Conservation (phyloP, 2,329 filamentous ascomycete species). For the Purpureocillium takamizusanense region DNA sequence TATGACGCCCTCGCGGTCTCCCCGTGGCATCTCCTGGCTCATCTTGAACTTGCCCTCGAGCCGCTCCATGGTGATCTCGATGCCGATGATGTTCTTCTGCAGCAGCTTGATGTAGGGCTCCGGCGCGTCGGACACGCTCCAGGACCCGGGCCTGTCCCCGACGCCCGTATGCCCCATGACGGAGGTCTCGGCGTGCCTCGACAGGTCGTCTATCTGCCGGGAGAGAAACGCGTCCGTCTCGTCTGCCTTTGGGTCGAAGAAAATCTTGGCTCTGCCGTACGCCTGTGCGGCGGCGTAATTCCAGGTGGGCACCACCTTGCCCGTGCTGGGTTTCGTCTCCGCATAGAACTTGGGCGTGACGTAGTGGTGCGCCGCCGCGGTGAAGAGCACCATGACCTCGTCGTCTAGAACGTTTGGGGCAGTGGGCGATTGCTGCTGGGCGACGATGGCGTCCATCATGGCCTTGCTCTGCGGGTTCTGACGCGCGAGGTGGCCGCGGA, state of each 20-base stretch:
- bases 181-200: too few relatives aligned
- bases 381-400: constrained; percentile 57
- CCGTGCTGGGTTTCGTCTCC: constrained; percentile 52
- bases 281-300: constrained; percentile 58
- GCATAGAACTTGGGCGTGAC: constrained; percentile 61
- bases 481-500: constrained; percentile 54
- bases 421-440: constrained; percentile 9
- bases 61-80: constrained; percentile 46
- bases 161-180: constrained; percentile 25
- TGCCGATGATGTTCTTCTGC: constrained; percentile 49
- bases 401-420: constrained; percentile 20
- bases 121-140: constrained; percentile 50
- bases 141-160: constrained; percentile 23
- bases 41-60: constrained; percentile 57
- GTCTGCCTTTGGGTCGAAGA: constrained; percentile 35
- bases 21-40: constrained; percentile 49
- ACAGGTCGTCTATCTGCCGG: too few relatives aligned
- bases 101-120: constrained; percentile 40
- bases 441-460: constrained; percentile 41
- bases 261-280: constrained; percentile 48
- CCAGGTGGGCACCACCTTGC: constrained; percentile 58
- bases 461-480: constrained; percentile 56
- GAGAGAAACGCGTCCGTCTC: constrained; percentile 37
- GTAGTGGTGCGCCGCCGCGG: constrained; percentile 47
- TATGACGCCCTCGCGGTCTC: constrained; percentile 47